Evolutionary conservation across 371 early-diverging fungal species (phyloP).

Genomic region (Choanephora cucurbitarum): DNA sequence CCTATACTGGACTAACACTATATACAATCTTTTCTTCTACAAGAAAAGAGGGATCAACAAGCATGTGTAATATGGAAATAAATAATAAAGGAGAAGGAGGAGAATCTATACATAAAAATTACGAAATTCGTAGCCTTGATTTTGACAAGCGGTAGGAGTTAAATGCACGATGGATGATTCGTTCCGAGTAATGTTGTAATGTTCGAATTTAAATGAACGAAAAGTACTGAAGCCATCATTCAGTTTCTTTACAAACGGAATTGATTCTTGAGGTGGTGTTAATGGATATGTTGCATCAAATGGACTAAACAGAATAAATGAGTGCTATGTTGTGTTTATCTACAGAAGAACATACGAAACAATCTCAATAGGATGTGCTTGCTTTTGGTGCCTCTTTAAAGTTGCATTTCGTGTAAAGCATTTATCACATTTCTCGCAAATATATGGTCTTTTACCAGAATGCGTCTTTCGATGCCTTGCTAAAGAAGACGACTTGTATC

Average conservation of each 20-base stretch:
- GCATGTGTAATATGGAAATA: no score
- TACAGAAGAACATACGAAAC: constrained; percentile 1
- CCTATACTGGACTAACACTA: no score
- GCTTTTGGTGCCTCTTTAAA: constrained; percentile 59
- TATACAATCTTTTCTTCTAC: no score
- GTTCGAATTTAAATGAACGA: no score
- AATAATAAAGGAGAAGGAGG: no score
- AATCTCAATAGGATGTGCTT: not conserved
- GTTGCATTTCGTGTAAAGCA: constrained; percentile 66
- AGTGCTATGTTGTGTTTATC: not conserved
- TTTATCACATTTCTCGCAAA: constrained; percentile 44
- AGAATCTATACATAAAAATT: no score
- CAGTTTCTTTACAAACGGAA: not conserved
- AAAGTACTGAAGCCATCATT: not conserved
- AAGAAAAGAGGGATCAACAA: no score
- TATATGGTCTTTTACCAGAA: constrained; percentile 39
- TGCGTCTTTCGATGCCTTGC: constrained; percentile 46
- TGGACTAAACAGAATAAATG: not conserved
- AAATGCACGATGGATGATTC: no score
- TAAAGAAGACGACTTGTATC: constrained; percentile 46
- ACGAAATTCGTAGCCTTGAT: no score
- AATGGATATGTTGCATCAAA: not conserved
- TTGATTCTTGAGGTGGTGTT: not conserved
- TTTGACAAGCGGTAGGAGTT: no score
- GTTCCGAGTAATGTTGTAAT: no score